Evolutionary conservation across 129 eudicot species (phyloP).

Genomic region (Tanacetum coccineum): DNA sequence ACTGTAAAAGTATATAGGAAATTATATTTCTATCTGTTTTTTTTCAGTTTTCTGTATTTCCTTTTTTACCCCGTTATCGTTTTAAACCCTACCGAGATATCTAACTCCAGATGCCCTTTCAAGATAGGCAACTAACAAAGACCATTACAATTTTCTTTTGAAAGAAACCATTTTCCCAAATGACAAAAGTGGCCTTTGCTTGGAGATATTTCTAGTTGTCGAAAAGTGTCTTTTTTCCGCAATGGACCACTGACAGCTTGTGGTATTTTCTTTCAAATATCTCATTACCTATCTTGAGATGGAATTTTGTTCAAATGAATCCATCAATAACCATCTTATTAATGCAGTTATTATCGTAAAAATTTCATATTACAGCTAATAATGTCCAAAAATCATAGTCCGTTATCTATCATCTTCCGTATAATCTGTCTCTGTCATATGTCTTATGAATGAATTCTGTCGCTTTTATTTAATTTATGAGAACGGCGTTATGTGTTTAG

Average conservation of each 20-base stretch:
- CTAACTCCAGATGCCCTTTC: slow-evolving; percentile 14
- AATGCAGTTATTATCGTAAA: background rate
- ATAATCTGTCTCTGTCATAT: background rate
- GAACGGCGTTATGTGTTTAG: background rate
- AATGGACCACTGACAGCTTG: slow-evolving; percentile 24
- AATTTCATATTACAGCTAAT: background rate
- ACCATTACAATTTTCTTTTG: slow-evolving; percentile 32
- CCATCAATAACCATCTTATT: background rate
- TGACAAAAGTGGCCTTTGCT: slow-evolving; percentile 25
- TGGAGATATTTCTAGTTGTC: slow-evolving; percentile 17
- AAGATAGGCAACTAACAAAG: slow-evolving; percentile 26
- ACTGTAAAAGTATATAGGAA: slow-evolving; percentile 6
- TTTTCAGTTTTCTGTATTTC: background rate
- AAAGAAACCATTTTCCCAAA: slow-evolving; percentile 18
- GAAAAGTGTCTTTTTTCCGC: slow-evolving; percentile 19
- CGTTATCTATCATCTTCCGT: slow-evolving; percentile 16
- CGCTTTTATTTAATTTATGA: background rate
- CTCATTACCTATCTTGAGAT: slow-evolving; percentile 10
- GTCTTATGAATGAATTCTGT: background rate
- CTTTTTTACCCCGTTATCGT: background rate
- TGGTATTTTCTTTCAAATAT: slow-evolving; percentile 26
- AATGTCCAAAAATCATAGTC: background rate
- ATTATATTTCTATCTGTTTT: background rate
- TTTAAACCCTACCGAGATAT: background rate
- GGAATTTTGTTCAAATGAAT: background rate